phyloP scores from a whole-genome alignment of 805 yeast species.

The Kuraishia piskuri region DNA sequence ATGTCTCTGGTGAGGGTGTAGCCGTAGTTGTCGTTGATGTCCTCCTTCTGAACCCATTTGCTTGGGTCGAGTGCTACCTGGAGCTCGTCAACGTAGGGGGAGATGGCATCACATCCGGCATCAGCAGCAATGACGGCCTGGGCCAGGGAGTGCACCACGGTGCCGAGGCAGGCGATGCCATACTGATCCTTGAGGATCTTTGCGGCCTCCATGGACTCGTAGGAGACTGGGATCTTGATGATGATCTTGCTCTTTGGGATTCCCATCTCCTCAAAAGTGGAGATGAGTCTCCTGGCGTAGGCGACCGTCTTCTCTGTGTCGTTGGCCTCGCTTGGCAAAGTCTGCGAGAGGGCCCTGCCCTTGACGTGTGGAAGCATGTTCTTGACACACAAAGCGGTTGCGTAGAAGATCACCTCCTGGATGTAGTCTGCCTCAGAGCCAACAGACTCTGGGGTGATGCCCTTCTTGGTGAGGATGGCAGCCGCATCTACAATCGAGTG shows the following conservation, averaged over 20 bases:
- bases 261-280: slow-evolving; percentile 23
- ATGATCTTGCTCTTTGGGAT: slow-evolving; percentile 21
- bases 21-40: slow-evolving; percentile 21
- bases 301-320: slow-evolving; percentile 18
- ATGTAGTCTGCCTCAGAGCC: slow-evolving; percentile 10
- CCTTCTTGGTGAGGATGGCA: slow-evolving; percentile 7
- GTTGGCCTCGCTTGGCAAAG: slow-evolving; percentile 16
- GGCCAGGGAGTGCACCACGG: slow-evolving; percentile 25
- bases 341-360: slow-evolving; percentile 20
- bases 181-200: slow-evolving; percentile 13
- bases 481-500: slow-evolving; percentile 14
- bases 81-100: slow-evolving; percentile 25
- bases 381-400: slow-evolving; percentile 17
- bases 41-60: slow-evolving; percentile 10
- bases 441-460: slow-evolving; percentile 8
- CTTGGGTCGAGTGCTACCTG: slow-evolving; percentile 18
- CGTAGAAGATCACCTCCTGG: slow-evolving; percentile 11
- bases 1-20: slow-evolving; percentile 18
- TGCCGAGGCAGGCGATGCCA: slow-evolving; percentile 23
- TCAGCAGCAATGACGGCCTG: slow-evolving; percentile 29
- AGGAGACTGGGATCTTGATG: slow-evolving; percentile 26
- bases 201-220: slow-evolving; percentile 25
- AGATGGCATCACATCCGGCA: slow-evolving; percentile 24
- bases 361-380: slow-evolving; percentile 13
- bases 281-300: slow-evolving; percentile 19